Evolutionary conservation across 2,329 filamentous ascomycete genomes (phyloP), one percentile per base, ranked within the genome.

Genomic region (Microdochium trichocladiopsis): DNA sequence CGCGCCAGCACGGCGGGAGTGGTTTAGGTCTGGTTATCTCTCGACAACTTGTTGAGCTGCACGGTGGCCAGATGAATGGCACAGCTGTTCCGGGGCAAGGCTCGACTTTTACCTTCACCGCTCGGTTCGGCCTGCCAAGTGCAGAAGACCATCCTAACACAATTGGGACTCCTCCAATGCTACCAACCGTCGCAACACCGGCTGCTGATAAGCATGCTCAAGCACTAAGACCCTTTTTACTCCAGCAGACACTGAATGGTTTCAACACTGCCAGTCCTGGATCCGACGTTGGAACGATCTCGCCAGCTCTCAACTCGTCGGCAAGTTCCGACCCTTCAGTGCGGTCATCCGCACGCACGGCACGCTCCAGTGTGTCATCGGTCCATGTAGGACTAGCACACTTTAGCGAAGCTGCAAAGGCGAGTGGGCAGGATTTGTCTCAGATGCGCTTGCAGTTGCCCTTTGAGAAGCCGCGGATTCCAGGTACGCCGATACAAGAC

Each of bases 1-100:
- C 90, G n/a, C 83, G 92, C 50, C 90, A 96, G 59, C 90, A 97
- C 64, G 92, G 93, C 14, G 94, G 94, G 18, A 97, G 92, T 60
- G 94, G 94, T 0, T 77, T 99, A 21, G 93, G 94, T 0, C 77
- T 99, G 21, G 94, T 96, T 50, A 91, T 99, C 53, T 97, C 94
- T 1, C 86, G 92, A 60, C 93, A 97, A 65, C 82, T 99, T 47
- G 91, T 95, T n/a, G 92, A 97, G 68, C 83, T 97, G 52, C 94
- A 97, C 66, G 93, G 93, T 25, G 94, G 94, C 25, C 87, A 79
- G 59, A 93, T 99, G 84, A 86, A 88, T 25, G 93, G 93, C 21
- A 87, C 78, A 51, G 92, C 93, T 50, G 78, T 88, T 47, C 89
- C 89, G 36, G 90, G 88, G 3, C 84, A 93, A 69, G 93, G 93